These are phyloP conservation scores for Rhodotorula sp. DNA, from an alignment of 1,284 basidiomycete species.

Conservation along the genomic window DNA sequence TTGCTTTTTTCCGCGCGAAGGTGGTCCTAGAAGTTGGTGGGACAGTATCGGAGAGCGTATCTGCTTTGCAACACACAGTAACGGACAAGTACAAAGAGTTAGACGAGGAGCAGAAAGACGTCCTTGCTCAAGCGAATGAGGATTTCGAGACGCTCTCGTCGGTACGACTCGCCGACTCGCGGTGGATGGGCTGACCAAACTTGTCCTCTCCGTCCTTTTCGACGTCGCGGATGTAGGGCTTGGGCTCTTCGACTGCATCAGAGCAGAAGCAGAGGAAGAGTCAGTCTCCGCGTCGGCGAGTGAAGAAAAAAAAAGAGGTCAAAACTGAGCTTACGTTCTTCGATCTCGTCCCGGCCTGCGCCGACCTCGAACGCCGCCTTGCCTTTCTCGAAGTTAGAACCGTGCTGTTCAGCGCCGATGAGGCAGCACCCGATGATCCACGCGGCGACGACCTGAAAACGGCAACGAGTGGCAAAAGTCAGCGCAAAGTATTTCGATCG, in stretches of 20 bases:
- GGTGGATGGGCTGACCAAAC: slow-evolving; percentile 13
- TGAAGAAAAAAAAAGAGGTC: not conserved
- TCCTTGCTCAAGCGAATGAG: not conserved
- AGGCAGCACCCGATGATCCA: slow-evolving; percentile 43
- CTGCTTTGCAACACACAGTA: not conserved
- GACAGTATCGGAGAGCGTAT: not conserved
- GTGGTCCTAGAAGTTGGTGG: not conserved
- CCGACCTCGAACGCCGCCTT: slow-evolving; percentile 67
- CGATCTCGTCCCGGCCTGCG: slow-evolving; percentile 28
- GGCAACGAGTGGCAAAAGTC: not conserved
- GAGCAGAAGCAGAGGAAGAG: not conserved
- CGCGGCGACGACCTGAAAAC: slow-evolving; percentile 50
- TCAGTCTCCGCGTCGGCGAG: not conserved
- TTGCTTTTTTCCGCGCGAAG: too few relatives aligned
- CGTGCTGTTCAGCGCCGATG: slow-evolving; percentile 61
- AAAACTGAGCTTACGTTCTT: slow-evolving; percentile 20
- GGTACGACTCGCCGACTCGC: slow-evolving; percentile 17
- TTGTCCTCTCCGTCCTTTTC: slow-evolving; percentile 25
- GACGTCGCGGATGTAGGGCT: slow-evolving; percentile 4
- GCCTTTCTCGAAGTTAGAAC: slow-evolving; percentile 76
- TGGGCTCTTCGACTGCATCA: too few relatives aligned
- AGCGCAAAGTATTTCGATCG: not conserved
- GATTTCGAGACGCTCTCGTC: not conserved
- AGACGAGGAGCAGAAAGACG: not conserved
- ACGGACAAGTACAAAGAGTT: not conserved